Evolutionary conservation across 768 basidiomycete species (phyloP).

Genomic region (Epithele typhae): DNA sequence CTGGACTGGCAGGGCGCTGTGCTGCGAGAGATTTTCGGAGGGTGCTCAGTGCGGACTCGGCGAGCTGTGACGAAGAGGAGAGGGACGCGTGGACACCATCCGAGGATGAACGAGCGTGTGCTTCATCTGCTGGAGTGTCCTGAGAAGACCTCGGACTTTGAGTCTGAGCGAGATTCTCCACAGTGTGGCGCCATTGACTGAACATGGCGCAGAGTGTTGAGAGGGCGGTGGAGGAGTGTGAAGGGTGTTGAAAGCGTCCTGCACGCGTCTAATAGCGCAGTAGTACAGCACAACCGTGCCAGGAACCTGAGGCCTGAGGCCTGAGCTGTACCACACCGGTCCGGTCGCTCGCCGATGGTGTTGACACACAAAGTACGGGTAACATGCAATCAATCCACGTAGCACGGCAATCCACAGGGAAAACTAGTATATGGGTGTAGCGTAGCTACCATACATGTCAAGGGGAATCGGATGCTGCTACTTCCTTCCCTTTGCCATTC

Average conservation of each 20-base stretch:
- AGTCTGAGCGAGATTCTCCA: slow-evolving; percentile 61
- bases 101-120: slow-evolving; percentile 21
- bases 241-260: no score
- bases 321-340: no score
- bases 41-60: slow-evolving; percentile 56
- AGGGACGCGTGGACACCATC: slow-evolving; percentile 30
- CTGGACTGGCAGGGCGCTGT: slow-evolving; percentile 45
- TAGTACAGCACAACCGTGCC: no score
- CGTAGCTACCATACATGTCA: not conserved
- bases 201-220: slow-evolving; percentile 46
- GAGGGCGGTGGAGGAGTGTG: no score
- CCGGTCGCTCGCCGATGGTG: no score
- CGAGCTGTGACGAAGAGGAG: slow-evolving; percentile 48
- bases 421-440: no score
- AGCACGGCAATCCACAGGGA: no score
- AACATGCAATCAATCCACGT: no score
- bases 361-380: no score
- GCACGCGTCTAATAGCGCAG: no score
- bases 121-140: slow-evolving; percentile 23
- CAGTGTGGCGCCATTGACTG: slow-evolving; percentile 66
- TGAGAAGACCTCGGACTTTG: slow-evolving; percentile 36
- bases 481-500: slow-evolving; percentile 61
- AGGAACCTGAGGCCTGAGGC: no score
- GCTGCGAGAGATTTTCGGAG: slow-evolving; percentile 59
- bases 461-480: slow-evolving; percentile 23